Conservation (phyloP, 2,329 filamentous ascomycete genomes). For the Pleomassaria siparia region DNA sequence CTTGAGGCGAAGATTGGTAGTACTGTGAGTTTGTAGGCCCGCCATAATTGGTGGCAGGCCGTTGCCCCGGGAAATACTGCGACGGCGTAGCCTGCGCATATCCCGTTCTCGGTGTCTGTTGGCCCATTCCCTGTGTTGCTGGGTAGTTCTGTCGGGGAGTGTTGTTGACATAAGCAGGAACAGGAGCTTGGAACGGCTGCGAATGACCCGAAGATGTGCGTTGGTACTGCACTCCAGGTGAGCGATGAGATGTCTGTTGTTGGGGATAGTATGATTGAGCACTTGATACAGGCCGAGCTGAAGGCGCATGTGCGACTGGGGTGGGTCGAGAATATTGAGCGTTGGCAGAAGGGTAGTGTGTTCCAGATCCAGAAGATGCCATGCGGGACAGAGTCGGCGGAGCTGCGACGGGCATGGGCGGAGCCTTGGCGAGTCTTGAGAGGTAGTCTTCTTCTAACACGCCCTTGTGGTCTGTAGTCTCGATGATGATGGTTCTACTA, state of each 20-base stretch:
- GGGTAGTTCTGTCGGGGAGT: conserved; percentile 30
- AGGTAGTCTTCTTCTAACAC: conserved; percentile 81
- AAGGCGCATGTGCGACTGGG: conserved; percentile 25
- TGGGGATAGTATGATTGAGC: conserved; percentile 36
- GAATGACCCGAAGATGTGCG: conserved; percentile 33
- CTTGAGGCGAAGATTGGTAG: conserved; percentile 36
- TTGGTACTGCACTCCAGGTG: conserved; percentile 40
- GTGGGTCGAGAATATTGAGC: conserved; percentile 38
- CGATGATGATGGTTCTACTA: conserved; percentile 74
- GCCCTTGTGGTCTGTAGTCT: conserved; percentile 72
- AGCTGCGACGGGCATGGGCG: conserved; percentile 30
- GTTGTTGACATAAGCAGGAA: conserved; percentile 27
- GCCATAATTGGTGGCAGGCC: conserved; percentile 31
- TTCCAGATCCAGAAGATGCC: conserved; percentile 24
- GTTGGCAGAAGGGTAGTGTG: conserved; percentile 27
- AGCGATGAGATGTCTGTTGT: conserved; percentile 37
- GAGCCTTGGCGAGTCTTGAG: conserved; percentile 46
- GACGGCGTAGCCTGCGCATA: conserved; percentile 26
- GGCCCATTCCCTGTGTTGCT: conserved; percentile 29
- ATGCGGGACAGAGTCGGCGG: conserved; percentile 31
- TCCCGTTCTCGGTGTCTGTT: conserved; percentile 35
- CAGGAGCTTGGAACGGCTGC: conserved; percentile 32
- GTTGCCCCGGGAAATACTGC: conserved; percentile 36
- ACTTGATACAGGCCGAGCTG: conserved; percentile 32
- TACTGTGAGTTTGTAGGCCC: conserved; percentile 33